These are phyloP conservation scores for Xylogone sp. DNA, from an alignment of 2,329 filamentous ascomycete genomes.

Conservation along the genomic window DNA sequence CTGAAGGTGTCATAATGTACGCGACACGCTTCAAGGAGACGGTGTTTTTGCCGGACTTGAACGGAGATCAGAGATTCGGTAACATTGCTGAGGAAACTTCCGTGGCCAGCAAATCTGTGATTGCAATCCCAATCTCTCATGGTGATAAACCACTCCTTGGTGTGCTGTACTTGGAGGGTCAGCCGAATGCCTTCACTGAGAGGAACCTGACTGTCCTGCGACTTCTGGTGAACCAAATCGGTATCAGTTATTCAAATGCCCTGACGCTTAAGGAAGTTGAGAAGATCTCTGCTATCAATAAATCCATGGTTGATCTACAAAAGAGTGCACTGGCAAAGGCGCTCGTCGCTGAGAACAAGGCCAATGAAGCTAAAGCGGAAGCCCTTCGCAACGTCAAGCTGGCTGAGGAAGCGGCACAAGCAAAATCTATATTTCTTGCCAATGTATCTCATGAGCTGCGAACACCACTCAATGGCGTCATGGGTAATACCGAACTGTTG, in stretches of 20 bases:
- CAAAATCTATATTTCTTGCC: slow-evolving; percentile 72
- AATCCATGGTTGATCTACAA: slow-evolving; percentile 69
- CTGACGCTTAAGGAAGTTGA: slow-evolving; percentile 64
- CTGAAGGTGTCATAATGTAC: slow-evolving; percentile 70
- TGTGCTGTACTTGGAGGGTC: slow-evolving; percentile 67
- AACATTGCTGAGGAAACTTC: slow-evolving; percentile 67
- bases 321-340: slow-evolving; percentile 69
- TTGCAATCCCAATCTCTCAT: slow-evolving; percentile 70
- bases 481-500: slow-evolving; percentile 78
- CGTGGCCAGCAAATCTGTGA: slow-evolving; percentile 65
- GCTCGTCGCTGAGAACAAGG: slow-evolving; percentile 66
- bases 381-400: slow-evolving; percentile 73
- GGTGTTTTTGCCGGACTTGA: slow-evolving; percentile 67
- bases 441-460: slow-evolving; percentile 75
- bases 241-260: slow-evolving; percentile 63
- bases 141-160: slow-evolving; percentile 65
- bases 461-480: slow-evolving; percentile 78
- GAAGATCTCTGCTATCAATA: slow-evolving; percentile 70
- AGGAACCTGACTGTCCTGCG: slow-evolving; percentile 60
- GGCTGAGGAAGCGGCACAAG: slow-evolving; percentile 74
- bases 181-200: slow-evolving; percentile 70
- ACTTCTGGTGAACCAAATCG: slow-evolving; percentile 71
- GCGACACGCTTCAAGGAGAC: slow-evolving; percentile 69
- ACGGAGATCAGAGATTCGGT: slow-evolving; percentile 69
- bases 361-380: slow-evolving; percentile 68